These are phyloP conservation scores for Ostreobium quekettii DNA, from an alignment of 139 green algal genomes.

Conservation along the genomic window DNA sequence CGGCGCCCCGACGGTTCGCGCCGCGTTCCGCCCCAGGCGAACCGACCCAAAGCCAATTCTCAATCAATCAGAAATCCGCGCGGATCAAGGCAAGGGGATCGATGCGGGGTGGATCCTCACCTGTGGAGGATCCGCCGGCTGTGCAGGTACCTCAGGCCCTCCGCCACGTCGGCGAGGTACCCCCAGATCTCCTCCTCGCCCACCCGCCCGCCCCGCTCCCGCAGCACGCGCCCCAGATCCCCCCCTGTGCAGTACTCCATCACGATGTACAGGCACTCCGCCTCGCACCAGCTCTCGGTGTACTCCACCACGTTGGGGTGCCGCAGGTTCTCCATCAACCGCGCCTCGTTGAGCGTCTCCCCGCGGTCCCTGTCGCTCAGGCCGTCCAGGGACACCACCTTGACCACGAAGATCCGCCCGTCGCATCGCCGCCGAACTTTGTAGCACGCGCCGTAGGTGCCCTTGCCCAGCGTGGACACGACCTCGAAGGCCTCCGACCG, in stretches of 20 bases:
- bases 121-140: constrained; percentile 15
- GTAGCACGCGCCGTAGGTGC: constrained; percentile 20
- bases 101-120: no score
- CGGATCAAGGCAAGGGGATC: no score
- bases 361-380: background rate
- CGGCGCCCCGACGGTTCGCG: no score
- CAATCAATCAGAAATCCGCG: no score
- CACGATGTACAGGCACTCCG: constrained; percentile 19
- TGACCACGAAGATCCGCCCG: constrained; percentile 4
- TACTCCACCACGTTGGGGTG: constrained; percentile 15
- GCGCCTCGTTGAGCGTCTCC: constrained; percentile 13
- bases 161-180: constrained; percentile 5
- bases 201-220: background rate
- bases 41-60: no score
- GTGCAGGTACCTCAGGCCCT: constrained; percentile 15
- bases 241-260: constrained; percentile 18
- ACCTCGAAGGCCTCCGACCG: background rate
- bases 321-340: constrained; percentile 12
- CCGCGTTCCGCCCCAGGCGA: no score
- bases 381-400: constrained; percentile 13
- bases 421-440: background rate
- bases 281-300: constrained; percentile 15
- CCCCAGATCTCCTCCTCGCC: constrained; percentile 5
- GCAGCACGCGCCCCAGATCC: constrained; percentile 8
- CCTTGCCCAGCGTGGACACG: constrained; percentile 12